Conservation (phyloP, 2,329 filamentous ascomycete genomes). For the Calonectria leucothoes region DNA sequence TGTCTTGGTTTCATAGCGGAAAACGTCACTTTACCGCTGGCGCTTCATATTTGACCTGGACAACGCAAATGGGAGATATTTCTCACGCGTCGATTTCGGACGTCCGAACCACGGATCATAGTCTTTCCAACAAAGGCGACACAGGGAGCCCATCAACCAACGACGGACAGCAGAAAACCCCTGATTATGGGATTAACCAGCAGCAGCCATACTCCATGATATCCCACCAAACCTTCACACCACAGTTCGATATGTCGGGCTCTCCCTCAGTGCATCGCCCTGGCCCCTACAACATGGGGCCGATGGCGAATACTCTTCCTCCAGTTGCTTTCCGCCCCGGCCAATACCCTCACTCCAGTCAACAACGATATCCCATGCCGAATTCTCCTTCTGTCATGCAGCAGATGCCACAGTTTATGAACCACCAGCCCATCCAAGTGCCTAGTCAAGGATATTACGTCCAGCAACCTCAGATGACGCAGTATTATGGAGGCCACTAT, state of each 20-base stretch:
- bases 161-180: constrained; percentile 27
- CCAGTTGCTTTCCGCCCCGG: constrained; percentile 52
- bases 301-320: constrained; percentile 58
- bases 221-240: constrained; percentile 53
- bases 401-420: constrained; percentile 54
- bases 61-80: constrained; percentile 39
- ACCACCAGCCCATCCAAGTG: constrained; percentile 52
- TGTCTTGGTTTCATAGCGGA: not conserved
- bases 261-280: constrained; percentile 33
- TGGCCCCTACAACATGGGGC: constrained; percentile 59
- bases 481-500: constrained; percentile 57
- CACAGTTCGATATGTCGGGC: constrained; percentile 56
- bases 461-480: constrained; percentile 57
- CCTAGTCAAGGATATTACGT: constrained; percentile 60
- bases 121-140: constrained; percentile 20
- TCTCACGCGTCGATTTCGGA: constrained; percentile 27
- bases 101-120: constrained; percentile 21
- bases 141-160: constrained; percentile 19
- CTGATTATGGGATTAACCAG: constrained; percentile 31
- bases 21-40: constrained; percentile 1
- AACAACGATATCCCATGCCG: constrained; percentile 49
- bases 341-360: constrained; percentile 50
- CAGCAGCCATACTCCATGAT: constrained; percentile 42
- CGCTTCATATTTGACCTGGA: constrained; percentile 2
- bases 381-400: constrained; percentile 53